A percentile compares a stretch with the other conserved stretches of the same genome.
These are phyloP conservation scores for Dendryphion nanum DNA, from an alignment of 2,329 filamentous ascomycete genomes.

Conservation along the genomic window DNA sequence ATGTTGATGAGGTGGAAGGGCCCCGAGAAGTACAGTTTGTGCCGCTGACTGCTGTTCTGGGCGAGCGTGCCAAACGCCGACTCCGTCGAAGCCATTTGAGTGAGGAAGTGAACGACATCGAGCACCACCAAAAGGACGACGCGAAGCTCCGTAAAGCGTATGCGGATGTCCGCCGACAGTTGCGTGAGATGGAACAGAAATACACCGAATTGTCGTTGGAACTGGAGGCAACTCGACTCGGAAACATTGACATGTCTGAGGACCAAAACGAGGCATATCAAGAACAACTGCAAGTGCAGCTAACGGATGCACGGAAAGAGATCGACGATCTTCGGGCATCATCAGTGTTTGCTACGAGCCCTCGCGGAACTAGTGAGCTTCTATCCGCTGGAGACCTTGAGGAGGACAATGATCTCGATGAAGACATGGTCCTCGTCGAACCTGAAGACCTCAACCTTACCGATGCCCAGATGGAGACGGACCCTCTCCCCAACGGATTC, in stretches of 20 bases:
- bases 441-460: conserved; percentile 32
- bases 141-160: conserved; percentile 31
- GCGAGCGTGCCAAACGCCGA: conserved; percentile 35
- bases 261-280: conserved; percentile 33
- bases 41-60: conserved; percentile 32
- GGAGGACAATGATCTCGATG: conserved; percentile 31
- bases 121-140: conserved; percentile 38
- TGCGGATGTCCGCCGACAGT: conserved; percentile 36
- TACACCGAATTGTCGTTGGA: conserved; percentile 39
- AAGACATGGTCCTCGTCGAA: conserved; percentile 31
- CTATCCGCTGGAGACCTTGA: conserved; percentile 9
- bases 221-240: conserved; percentile 35
- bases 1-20: conserved; percentile 22
- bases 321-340: conserved; percentile 35
- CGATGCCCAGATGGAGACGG: conserved; percentile 27
- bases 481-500: conserved; percentile 21
- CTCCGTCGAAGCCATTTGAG: conserved; percentile 42
- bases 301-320: conserved; percentile 28
- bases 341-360: conserved; percentile 27
- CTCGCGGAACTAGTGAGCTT: conserved; percentile 14
- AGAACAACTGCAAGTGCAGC: conserved; percentile 26
- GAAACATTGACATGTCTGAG: conserved; percentile 38
- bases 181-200: conserved; percentile 36
- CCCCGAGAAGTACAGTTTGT: conserved; percentile 32
- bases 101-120: conserved; percentile 41